Evolutionary conservation across 2,329 filamentous ascomycete genomes (phyloP).

Genomic region (Fusarium annulatum): DNA sequence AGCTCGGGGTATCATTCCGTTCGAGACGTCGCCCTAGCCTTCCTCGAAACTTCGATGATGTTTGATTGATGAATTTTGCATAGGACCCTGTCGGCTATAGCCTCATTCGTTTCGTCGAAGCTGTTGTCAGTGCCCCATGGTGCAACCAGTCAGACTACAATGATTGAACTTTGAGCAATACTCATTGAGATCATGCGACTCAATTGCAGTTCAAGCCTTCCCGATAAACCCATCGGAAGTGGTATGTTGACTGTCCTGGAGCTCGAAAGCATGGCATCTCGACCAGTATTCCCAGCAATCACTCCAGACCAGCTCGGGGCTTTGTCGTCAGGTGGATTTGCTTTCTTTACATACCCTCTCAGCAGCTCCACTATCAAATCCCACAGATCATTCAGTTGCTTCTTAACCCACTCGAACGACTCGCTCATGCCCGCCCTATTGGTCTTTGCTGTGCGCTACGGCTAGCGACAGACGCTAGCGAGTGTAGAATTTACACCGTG

Average conservation of each 20-base stretch:
- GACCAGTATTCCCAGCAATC: slow-evolving; percentile 19
- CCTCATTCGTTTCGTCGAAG: slow-evolving; percentile 1
- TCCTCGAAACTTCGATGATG: background rate
- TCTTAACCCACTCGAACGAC: slow-evolving; percentile 35
- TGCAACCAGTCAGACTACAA: background rate
- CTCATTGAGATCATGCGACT: slow-evolving; percentile 1
- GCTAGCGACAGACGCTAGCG: slow-evolving; percentile 37
- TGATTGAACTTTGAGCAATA: background rate
- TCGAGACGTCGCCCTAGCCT: background rate
- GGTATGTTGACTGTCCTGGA: background rate
- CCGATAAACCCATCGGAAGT: background rate
- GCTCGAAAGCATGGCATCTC: slow-evolving; percentile 6
- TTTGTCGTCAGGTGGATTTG: slow-evolving; percentile 35
- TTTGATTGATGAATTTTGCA: background rate
- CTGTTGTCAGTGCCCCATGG: background rate
- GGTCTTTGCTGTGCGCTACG: slow-evolving; percentile 34
- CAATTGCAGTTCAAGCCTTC: background rate
- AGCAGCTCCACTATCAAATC: slow-evolving; percentile 41
- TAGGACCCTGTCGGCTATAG: background rate
- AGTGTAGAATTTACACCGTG: slow-evolving; percentile 49
- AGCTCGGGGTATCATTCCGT: background rate
- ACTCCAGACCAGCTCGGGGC: slow-evolving; percentile 17
- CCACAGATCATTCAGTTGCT: slow-evolving; percentile 32
- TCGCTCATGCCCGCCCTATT: slow-evolving; percentile 32
- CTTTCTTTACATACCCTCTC: slow-evolving; percentile 46